Evolutionary conservation across 2,329 filamentous ascomycete species (phyloP).

Genomic region (Phoma sp.): DNA sequence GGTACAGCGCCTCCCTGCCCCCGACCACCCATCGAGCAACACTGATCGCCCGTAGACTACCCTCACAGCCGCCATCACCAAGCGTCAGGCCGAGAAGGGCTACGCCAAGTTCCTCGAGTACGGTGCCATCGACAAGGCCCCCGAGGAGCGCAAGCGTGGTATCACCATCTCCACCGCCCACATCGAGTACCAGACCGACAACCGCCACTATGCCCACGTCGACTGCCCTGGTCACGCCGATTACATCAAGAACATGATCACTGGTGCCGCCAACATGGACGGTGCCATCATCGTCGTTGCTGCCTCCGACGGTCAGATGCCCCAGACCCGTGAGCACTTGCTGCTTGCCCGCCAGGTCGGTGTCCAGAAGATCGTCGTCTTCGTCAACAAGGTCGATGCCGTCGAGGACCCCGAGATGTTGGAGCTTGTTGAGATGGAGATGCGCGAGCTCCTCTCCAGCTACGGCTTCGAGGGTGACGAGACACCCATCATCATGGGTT

Average conservation of each 20-base stretch:
- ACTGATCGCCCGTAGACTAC: slow-evolving; percentile 73
- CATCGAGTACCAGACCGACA: slow-evolving; percentile 96
- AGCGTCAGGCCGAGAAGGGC: slow-evolving; percentile 94
- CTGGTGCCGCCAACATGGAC: slow-evolving; percentile 98
- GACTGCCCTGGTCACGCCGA: slow-evolving; percentile 99
- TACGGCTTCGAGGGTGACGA: slow-evolving; percentile 99
- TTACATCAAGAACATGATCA: slow-evolving; percentile 99
- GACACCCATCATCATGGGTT: slow-evolving; percentile 96
- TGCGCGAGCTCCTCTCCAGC: slow-evolving; percentile 90
- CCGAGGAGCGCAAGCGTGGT: slow-evolving; percentile 99
- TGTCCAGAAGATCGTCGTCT: slow-evolving; percentile 97
- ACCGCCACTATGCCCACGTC: slow-evolving; percentile 98
- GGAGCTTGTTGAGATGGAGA: slow-evolving; percentile 99
- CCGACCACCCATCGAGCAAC: slow-evolving; percentile 6
- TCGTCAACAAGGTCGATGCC: slow-evolving; percentile 99
- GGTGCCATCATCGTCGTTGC: slow-evolving; percentile 98
- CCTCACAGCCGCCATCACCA: slow-evolving; percentile 97
- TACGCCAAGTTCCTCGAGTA: slow-evolving; percentile 95
- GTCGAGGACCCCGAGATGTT: slow-evolving; percentile 99
- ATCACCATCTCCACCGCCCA: slow-evolving; percentile 99
- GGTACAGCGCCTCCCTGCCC: slow-evolving; percentile 59
- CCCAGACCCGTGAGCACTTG: slow-evolving; percentile 97
- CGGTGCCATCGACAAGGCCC: slow-evolving; percentile 97
- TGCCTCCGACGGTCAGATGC: slow-evolving; percentile 98
- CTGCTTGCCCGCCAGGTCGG: slow-evolving; percentile 97